Percentiles rank a stretch among this genome's conserved stretches.
These are phyloP conservation scores for Ophidiomyces ophidiicola DNA, from an alignment of 2,329 filamentous ascomycete genomes.

Conservation along the genomic window DNA sequence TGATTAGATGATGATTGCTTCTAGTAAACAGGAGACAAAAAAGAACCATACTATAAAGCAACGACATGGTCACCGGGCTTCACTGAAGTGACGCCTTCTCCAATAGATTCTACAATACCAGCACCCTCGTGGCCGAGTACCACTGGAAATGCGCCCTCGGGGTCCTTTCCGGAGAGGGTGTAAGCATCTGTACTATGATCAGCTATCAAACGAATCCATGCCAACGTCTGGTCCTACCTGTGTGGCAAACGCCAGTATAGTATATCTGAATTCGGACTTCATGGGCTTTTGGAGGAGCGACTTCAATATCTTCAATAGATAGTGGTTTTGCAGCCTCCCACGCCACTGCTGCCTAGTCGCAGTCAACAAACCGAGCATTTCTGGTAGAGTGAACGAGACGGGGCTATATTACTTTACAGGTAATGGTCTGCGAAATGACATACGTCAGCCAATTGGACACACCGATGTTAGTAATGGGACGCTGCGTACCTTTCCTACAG, in stretches of 20 bases:
- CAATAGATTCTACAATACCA: constrained; percentile 83
- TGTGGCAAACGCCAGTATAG: constrained; percentile 98
- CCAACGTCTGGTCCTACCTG: constrained; percentile 45
- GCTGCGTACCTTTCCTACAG: constrained; percentile 42
- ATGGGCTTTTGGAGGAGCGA: constrained; percentile 73
- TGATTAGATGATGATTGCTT: not conserved
- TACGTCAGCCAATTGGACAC: not conserved
- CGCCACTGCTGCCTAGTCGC: constrained; percentile 67
- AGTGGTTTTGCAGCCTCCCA: constrained; percentile 93
- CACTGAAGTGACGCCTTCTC: constrained; percentile 87
- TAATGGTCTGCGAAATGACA: constrained; percentile 57
- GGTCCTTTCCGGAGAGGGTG: constrained; percentile 90
- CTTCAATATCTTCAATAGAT: constrained; percentile 82
- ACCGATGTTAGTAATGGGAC: constrained; percentile 3
- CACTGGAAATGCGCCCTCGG: constrained; percentile 85
- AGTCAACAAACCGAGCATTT: not conserved
- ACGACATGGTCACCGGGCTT: constrained; percentile 88
- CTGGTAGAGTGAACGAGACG: not conserved
- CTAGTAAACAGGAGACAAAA: not conserved
- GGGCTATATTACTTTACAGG: constrained; percentile 54
- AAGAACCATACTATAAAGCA: constrained; percentile 59
- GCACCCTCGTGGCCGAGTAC: constrained; percentile 84
- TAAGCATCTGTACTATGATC: constrained; percentile 57
- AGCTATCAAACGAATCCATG: not conserved
- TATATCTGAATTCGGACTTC: constrained; percentile 95